Base-by-base conservation (phyloP, 2,329 filamentous ascomycete species). In the Penicillium sp. region DNA sequence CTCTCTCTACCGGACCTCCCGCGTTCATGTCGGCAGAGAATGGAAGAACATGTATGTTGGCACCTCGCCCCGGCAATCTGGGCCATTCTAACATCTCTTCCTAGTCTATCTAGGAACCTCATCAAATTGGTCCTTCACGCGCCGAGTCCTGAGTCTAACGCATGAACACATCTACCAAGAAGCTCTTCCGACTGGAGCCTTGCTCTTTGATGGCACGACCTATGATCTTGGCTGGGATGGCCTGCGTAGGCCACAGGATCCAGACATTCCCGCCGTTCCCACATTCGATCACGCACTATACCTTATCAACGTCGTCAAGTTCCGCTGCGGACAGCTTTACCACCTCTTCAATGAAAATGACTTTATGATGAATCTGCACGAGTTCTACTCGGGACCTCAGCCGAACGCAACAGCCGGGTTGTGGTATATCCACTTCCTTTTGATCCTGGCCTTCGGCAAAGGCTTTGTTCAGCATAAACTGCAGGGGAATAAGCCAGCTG, bases 381-480 rank as follows among this genome's bases (percentile, higher is more conserved):
- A 72, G 2, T 83, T 83, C 64, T 79, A 83, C 60, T 71, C 76
- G 1, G 71, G 74, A 22, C 69, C 71, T 1, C 72, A 71, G 44
- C 72, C 66, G 12, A 65, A 70, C 35, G 64, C 63, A 2, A 67
- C 67, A 22, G 63, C 69, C 2, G 71, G 72, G 12, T 68, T 86
- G 1, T 85, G 82, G 76, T 85, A 83, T 58, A 80, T 84, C 17
- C 84, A 86, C 55, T 85, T 83, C 17, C 72, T 86, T 3, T 73
- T 86, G 0, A 77, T 86, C 10, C 73, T 86, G 3, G 84, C 84
- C 0, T 84, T 86, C 61, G 84, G 84, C 0, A 86, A 86, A 64
- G 83, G 82, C 0, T 84, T 86, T 35, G 77, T 82, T 0, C 78
- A 79, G 28, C 77, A 76, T 42, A 68, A 78, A 17, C 71, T 68